Base-by-base conservation (phyloP, 768 basidiomycete genomes). In the Lactarius sp. region DNA sequence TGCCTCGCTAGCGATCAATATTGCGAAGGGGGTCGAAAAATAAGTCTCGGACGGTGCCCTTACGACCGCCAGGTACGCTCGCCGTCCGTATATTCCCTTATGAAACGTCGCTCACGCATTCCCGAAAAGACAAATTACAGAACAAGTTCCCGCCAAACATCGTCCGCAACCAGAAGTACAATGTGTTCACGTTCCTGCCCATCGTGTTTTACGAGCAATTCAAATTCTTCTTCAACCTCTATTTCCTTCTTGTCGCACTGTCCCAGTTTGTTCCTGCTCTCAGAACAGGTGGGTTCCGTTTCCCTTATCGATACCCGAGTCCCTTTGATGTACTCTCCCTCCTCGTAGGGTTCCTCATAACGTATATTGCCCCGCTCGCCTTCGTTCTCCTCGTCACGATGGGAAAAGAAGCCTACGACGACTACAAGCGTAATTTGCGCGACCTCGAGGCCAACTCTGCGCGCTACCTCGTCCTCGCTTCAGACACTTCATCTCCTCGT, bases 191-290 rank as follows among this genome's bases (percentile, higher is more conserved):
- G n/a, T 99, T 99, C 80, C 83, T 99, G 10, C 97, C 97, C 3
- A 84, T 98, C 68, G 95, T 98, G 51, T 85, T 98, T 73, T 98
- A 98, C 75, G 95, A 98, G 74, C 96, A 98, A 74, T 99, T 98
- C 87, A 98, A 98, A 76, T 98, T 96, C 81, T 99, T 99, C 79
- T 98, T 97, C 85, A 99, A 98, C 73, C 81, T 98, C 7, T 99
- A 98, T 75, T 99, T 99, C 73, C 84, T 98, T 12, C 86, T 98
- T 27, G 97, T 99, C 42, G 97, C 97, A 0, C 80, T 98, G 8
- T 94, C 91, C 9, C 97, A 98, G 75, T 97, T 99, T 72, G 78
- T 99, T 18, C 97, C 97, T 14, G 90, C 94, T 0, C 83, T 99
- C 63, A 94, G 94, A 78, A 99, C 97, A 63, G 95, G 94, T 93